Conservation (phyloP, 345 rosid species). For the Murraya koenigii region DNA sequence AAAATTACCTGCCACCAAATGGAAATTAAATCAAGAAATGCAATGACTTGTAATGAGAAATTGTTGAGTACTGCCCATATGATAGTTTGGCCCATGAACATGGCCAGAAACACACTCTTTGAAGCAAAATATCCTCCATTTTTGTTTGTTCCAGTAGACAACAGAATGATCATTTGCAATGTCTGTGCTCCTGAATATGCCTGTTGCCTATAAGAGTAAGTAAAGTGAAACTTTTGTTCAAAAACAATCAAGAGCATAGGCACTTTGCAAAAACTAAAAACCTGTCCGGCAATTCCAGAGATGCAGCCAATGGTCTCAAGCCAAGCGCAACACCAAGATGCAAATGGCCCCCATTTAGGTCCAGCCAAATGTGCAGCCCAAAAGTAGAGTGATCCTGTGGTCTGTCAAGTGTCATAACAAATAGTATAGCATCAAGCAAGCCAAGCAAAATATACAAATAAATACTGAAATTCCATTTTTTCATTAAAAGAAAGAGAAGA, state of each 20-base stretch:
- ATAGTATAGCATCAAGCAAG: too few relatives aligned
- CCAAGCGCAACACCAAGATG: slow-evolving; percentile 76
- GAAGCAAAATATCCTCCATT: slow-evolving; percentile 62
- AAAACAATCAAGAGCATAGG: background rate
- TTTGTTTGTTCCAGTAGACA: slow-evolving; percentile 52
- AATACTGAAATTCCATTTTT: too few relatives aligned
- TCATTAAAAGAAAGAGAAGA: background rate
- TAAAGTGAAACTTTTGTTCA: background rate
- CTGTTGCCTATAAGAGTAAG: background rate
- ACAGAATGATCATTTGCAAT: slow-evolving; percentile 55
- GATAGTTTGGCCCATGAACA: slow-evolving; percentile 50
- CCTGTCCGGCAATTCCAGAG: slow-evolving; percentile 63
- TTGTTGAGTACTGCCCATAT: slow-evolving; percentile 68
- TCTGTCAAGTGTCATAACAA: slow-evolving; percentile 25
- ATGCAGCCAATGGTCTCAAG: slow-evolving; percentile 59
- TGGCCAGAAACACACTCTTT: slow-evolving; percentile 47
- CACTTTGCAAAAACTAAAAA: background rate
- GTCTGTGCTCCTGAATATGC: slow-evolving; percentile 64
- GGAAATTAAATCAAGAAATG: slow-evolving; percentile 56
- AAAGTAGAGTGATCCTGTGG: slow-evolving; percentile 65
- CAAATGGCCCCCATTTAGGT: slow-evolving; percentile 60
- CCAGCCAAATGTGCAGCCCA: slow-evolving; percentile 71
- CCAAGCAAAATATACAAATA: too few relatives aligned
- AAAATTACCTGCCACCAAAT: slow-evolving; percentile 68
- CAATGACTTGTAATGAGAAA: slow-evolving; percentile 53